A percentile compares a stretch with the other conserved stretches of the same genome.
phyloP scores from a whole-genome alignment of 2,329 filamentous ascomycete species.

The Aureobasidium leucospermi region DNA sequence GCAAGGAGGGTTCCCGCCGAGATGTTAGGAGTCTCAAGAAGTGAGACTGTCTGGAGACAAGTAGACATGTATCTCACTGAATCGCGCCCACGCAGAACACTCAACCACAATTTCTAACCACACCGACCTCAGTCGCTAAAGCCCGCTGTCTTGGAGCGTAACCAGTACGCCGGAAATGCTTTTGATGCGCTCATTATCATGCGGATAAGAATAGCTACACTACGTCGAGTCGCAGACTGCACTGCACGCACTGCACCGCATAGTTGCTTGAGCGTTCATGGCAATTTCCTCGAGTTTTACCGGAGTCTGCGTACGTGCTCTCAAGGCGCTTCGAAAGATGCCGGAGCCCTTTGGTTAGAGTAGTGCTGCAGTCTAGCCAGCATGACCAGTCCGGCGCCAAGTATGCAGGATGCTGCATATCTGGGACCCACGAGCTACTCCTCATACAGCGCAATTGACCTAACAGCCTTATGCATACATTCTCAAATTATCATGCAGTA shows the following conservation, averaged over 20 bases:
- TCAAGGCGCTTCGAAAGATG: not conserved
- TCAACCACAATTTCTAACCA: not conserved
- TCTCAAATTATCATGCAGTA: conserved; percentile 8
- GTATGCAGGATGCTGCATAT: conserved; percentile 11
- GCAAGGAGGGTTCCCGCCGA: not conserved
- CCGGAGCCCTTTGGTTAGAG: not conserved
- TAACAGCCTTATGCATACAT: conserved; percentile 8
- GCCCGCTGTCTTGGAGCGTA: not conserved
- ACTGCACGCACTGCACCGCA: conserved; percentile 9
- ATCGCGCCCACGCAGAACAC: not conserved
- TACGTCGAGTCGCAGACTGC: conserved; percentile 4
- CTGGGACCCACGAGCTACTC: not conserved
- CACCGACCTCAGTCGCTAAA: not conserved
- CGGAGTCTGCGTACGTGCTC: not conserved
- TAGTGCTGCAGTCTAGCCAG: not conserved
- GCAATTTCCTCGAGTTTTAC: not conserved
- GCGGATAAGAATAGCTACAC: conserved; percentile 6
- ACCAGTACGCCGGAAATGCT: not conserved
- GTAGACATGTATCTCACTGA: not conserved
- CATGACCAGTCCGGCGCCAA: conserved; percentile 8
- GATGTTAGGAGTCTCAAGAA: not conserved
- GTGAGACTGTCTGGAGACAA: conserved; percentile 1
- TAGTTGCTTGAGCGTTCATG: conserved; percentile 2
- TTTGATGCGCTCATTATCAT: not conserved
- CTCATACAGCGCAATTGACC: not conserved